Base-by-base conservation (phyloP, 331 rosid genomes). In the Arachis monticola region DNA sequence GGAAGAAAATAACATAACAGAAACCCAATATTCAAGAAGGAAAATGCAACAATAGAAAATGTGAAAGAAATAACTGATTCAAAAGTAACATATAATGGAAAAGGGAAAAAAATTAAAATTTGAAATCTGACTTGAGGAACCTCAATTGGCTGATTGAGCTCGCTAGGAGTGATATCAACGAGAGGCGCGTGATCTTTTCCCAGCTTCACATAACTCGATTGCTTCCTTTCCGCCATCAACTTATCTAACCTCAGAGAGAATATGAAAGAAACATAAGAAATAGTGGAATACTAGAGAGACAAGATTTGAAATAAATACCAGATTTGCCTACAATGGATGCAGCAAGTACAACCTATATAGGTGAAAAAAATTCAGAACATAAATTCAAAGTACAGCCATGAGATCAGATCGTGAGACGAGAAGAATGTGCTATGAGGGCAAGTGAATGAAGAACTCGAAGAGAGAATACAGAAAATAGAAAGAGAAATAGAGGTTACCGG, bases 51-150 rank as follows among this genome's bases (percentile, higher is more conserved):
- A 7, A 17, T 9, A 31, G 31, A 22, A 55, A 5, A 55, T 2
- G 30, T 5, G 30, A 38, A 51, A 56, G 32, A 56, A 56, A 62
- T 10, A 38, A 14, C 6, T 32, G 31, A 38, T 44, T 27, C 2
- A 8, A 22, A 42, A 6, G 10, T 5, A 4, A 48, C 8, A 77
- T 17, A 17, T 17, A 17, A 17, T 17, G 22, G 22, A 17, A 17
- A 17, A 17, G 22, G 22, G 22, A 17, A 17, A 17, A 17, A 17
- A 17, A 17, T 17, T 17, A 17, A 3, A 58, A 51, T 1, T 27
- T 13, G 30, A 70, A 13, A 92, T 96, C 97, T 95, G 97, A 78
- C 99, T 96, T 95, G 97, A 78, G 97, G 97, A 81, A 92, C 93
- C 9, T 92, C 91, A 77, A 95, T 84, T 30, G 99, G 99, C 79